phyloP scores from a whole-genome alignment of 306 rosid genomes.

The Senna tora region DNA sequence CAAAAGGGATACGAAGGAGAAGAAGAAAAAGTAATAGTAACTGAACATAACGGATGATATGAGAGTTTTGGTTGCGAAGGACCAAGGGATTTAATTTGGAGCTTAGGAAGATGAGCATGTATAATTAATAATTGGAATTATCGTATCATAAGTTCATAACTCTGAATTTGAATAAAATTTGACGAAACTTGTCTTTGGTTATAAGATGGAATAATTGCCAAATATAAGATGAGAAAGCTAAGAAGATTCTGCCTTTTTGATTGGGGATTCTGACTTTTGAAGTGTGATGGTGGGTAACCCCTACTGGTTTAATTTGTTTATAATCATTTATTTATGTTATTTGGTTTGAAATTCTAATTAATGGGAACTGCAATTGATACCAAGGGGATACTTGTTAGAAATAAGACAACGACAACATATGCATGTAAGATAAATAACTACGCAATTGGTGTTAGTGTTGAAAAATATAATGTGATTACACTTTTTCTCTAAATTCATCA shows the following conservation, averaged over 20 bases:
- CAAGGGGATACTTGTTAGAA: constrained; percentile 24
- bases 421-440: constrained; percentile 19
- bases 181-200: constrained; percentile 41
- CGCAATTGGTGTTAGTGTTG: constrained; percentile 20
- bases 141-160: not conserved
- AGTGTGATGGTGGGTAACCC: constrained; percentile 67
- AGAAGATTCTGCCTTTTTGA: constrained; percentile 68
- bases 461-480: constrained; percentile 9
- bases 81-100: not conserved
- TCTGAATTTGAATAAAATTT: constrained; percentile 19
- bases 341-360: constrained; percentile 10
- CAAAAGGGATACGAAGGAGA: constrained; percentile 35
- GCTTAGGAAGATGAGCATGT: constrained; percentile 1
- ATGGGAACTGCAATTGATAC: constrained; percentile 26
- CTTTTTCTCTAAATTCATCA: constrained; percentile 26
- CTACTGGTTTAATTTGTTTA: constrained; percentile 42
- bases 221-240: constrained; percentile 47
- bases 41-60: constrained; percentile 47
- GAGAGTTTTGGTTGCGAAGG: constrained; percentile 41
- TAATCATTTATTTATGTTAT: too few relatives aligned
- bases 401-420: constrained; percentile 29
- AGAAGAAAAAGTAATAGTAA: constrained; percentile 39
- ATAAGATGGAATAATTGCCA: constrained; percentile 37
- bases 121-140: constrained; percentile 1
- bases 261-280: constrained; percentile 55